A percentile compares a stretch with the other conserved stretches of the same genome.
Evolutionary conservation across 352 stramenopile species (phyloP).

Genomic region (Phytophthora constricta): DNA sequence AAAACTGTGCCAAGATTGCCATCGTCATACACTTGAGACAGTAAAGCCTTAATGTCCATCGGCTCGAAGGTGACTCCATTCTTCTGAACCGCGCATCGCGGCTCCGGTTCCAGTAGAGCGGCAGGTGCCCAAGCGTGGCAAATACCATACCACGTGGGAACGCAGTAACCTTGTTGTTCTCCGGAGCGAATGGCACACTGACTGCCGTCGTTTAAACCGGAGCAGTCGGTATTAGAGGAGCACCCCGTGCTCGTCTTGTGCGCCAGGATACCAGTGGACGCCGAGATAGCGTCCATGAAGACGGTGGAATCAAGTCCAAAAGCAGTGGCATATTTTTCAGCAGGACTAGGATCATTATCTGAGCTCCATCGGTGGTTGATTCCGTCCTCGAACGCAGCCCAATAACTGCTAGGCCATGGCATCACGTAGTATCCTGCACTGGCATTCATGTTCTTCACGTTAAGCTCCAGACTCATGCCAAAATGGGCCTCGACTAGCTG

Average conservation of each 20-base stretch:
- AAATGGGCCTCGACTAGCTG: conserved; percentile 49
- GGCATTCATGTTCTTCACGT: conserved; percentile 32
- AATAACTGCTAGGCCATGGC: conserved; percentile 69
- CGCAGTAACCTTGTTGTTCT: conserved; percentile 38
- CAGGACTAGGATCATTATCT: conserved; percentile 11
- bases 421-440: conserved; percentile 33
- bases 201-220: conserved; percentile 15
- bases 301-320: conserved; percentile 33
- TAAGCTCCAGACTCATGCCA: conserved; percentile 32
- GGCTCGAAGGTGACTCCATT: conserved; percentile 46
- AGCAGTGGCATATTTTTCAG: conserved; percentile 43
- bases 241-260: conserved; percentile 20
- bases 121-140: conserved; percentile 45
- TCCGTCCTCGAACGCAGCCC: conserved; percentile 55
- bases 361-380: not conserved
- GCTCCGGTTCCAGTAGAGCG: conserved; percentile 37
- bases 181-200: conserved; percentile 28
- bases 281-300: conserved; percentile 36
- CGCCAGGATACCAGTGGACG: conserved; percentile 28
- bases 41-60: conserved; percentile 46
- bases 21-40: conserved; percentile 40
- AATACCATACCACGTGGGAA: conserved; percentile 41
- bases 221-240: conserved; percentile 26
- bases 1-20: conserved; percentile 32
- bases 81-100: conserved; percentile 30